A percentile compares a stretch with the other conserved stretches of the same genome.
phyloP scores from a whole-genome alignment of 371 early-diverging fungal species.

The Capillidium heterosporum region DNA sequence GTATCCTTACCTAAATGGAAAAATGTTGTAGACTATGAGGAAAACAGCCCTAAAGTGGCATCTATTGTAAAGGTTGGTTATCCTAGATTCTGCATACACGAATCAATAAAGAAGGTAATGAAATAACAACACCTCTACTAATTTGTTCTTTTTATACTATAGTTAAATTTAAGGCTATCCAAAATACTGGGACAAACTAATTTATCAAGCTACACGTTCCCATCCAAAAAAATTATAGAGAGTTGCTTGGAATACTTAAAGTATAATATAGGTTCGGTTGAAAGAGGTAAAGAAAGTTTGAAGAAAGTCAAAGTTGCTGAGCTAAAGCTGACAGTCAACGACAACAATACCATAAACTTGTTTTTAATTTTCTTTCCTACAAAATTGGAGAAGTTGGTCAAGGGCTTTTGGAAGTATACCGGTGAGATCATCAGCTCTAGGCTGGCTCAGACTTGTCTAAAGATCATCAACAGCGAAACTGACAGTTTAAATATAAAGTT shows the following conservation, averaged over 20 bases:
- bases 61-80: slow-evolving; percentile 64
- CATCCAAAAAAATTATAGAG: not conserved
- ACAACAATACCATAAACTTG: not conserved
- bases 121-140: not conserved
- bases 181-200: too few species aligned
- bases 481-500: slow-evolving; percentile 11
- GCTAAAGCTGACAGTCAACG: not conserved
- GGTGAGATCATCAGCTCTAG: slow-evolving; percentile 81
- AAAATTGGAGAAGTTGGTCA: slow-evolving; percentile 10
- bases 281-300: not conserved
- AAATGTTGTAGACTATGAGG: slow-evolving; percentile 83
- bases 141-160: too few species aligned
- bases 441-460: slow-evolving; percentile 45
- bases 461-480: not conserved
- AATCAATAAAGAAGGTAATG: slow-evolving; percentile 41
- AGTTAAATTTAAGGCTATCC: too few species aligned
- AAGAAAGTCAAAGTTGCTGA: not conserved
- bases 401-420: slow-evolving; percentile 87
- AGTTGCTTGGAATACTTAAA: not conserved
- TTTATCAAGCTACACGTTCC: not conserved
- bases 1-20: slow-evolving; percentile 84
- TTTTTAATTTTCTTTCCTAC: not conserved
- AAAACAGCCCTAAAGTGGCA: slow-evolving; percentile 53
- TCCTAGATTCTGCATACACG: slow-evolving; percentile 80
- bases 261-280: not conserved